Percentiles rank a stretch among this genome's conserved stretches.
Evolutionary conservation across 2,329 filamentous ascomycete genomes (phyloP).

Genomic region (Myriosclerotinia scirpicola): DNA sequence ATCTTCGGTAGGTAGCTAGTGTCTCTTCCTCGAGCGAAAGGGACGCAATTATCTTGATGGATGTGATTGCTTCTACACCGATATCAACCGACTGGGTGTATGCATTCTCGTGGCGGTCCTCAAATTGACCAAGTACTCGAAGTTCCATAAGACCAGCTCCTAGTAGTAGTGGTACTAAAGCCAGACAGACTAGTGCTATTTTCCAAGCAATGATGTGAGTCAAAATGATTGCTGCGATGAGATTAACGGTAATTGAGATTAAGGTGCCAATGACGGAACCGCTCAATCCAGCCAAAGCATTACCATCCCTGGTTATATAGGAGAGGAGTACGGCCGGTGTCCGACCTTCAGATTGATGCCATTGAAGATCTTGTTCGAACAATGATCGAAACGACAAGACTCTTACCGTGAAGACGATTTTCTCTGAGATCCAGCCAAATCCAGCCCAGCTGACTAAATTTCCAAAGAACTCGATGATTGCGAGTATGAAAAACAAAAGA

Average conservation of each 20-base stretch:
- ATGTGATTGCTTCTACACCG: conserved; percentile 64
- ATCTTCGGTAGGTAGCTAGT: conserved; percentile 54
- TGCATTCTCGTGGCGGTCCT: conserved; percentile 62
- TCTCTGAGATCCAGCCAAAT: conserved; percentile 60
- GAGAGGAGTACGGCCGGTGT: conserved; percentile 62
- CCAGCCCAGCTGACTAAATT: conserved; percentile 58
- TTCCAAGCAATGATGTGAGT: conserved; percentile 73
- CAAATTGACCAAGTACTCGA: conserved; percentile 59
- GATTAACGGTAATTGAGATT: conserved; percentile 67
- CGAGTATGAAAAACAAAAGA: conserved; percentile 50
- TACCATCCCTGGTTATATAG: conserved; percentile 68
- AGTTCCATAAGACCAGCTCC: conserved; percentile 57
- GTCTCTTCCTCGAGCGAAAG: conserved; percentile 57
- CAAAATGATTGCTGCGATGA: conserved; percentile 65
- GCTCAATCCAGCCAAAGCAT: conserved; percentile 64
- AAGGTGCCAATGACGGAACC: conserved; percentile 69
- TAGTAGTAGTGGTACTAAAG: conserved; percentile 57
- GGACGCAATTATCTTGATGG: conserved; percentile 60
- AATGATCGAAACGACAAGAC: conserved; percentile 58
- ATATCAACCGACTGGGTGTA: conserved; percentile 59
- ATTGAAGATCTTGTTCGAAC: conserved; percentile 65
- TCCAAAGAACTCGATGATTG: conserved; percentile 58
- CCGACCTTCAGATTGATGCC: conserved; percentile 67
- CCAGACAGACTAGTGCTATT: conserved; percentile 58
- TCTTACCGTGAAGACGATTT: conserved; percentile 59